Base-by-base conservation (phyloP, 179 eudicot genomes). In the Nepenthes alata region DNA sequence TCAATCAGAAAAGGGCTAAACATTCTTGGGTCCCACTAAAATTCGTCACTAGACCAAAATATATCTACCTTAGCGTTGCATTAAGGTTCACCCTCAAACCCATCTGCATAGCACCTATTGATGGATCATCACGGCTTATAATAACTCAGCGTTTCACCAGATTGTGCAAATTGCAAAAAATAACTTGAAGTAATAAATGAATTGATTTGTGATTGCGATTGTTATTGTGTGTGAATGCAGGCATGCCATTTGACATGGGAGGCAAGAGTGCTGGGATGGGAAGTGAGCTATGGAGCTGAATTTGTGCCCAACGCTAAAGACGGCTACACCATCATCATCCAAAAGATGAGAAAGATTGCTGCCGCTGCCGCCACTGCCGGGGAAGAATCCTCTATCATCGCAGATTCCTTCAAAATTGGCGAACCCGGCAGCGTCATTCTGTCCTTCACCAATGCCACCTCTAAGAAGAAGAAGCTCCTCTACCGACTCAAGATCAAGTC, bases 201-300 rank as follows among this genome's bases (percentile, higher is more conserved):
- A 25, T 25, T 25, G 25, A 25, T 25, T 25, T 25, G 25, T 25
- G 25, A 25, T 25, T 25, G 25, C 25, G 25, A 25, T 25, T 25
- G 25, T 25, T 25, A 25, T 25, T 25, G 25, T 0, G 25, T 25
- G 37, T 48, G 16, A 2, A 13, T 57, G 72, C 80, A 85, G 91
- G 78, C 76, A 44, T 73, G 83, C 70, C 75, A 75, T 38, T 44
- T 88, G 69, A 81, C 78, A 55, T 89, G 96, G 96, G 95, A 89
- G 53, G 74, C 74, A 25, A 75, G 96, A 77, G 90, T 84, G 49
- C 60, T 84, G 1, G 96, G 96, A n/a, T 82, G 96, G 90, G 96
- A 86, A 0, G 81, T 86, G 14, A 70, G 65, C 49, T 84, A 84
- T 38, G 88, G 95, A 52, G 96, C 96, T 6, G 96, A 89, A 57